Conservation (phyloP, 2,329 filamentous ascomycete genomes). For the Neophaeococcomyces mojaviensis region DNA sequence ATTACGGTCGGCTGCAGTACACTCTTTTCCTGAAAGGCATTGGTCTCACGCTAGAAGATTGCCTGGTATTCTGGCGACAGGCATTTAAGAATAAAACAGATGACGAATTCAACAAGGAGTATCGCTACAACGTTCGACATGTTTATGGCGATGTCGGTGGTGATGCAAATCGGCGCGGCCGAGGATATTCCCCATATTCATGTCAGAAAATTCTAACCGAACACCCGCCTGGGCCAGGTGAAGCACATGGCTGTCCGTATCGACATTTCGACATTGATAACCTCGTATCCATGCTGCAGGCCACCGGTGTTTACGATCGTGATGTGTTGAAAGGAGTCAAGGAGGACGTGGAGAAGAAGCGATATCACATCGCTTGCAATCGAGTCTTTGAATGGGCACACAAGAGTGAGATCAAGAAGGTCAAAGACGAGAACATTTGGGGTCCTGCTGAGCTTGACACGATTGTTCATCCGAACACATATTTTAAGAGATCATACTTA, state of each 20-base stretch:
- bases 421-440: conserved; percentile 67
- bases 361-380: conserved; percentile 94
- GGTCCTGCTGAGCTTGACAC: conserved; percentile 75
- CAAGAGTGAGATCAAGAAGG: conserved; percentile 67
- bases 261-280: conserved; percentile 88
- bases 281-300: conserved; percentile 65
- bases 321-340: conserved; percentile 71
- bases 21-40: conserved; percentile 95
- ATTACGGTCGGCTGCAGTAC: conserved; percentile 89
- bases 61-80: conserved; percentile 81
- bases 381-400: conserved; percentile 86
- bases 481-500: conserved; percentile 90
- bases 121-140: conserved; percentile 95
- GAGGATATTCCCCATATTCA: conserved; percentile 83
- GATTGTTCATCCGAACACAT: conserved; percentile 94
- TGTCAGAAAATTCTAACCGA: conserved; percentile 95
- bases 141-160: conserved; percentile 90
- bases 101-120: conserved; percentile 94
- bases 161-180: conserved; percentile 75
- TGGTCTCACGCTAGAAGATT: conserved; percentile 84
- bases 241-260: conserved; percentile 94
- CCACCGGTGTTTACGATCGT: conserved; percentile 70
- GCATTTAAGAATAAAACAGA: conserved; percentile 81
- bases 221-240: conserved; percentile 74
- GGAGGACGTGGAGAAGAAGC: conserved; percentile 80